Percentiles rank a stretch among this genome's conserved stretches.
Conservation (phyloP, 116 monocot species). For the Zostera marina region DNA sequence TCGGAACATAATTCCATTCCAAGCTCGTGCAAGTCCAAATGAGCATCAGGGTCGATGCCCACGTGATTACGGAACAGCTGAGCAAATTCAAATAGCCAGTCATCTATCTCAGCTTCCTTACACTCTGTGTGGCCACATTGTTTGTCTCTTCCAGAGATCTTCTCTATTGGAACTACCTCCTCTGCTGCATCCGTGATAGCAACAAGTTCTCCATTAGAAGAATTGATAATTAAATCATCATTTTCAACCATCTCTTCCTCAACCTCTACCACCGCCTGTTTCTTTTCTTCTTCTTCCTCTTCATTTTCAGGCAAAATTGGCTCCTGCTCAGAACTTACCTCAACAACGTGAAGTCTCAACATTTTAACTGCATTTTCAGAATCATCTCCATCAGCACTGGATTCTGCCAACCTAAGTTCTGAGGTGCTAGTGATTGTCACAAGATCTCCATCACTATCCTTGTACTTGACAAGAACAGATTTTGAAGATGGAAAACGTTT, state of each 20-base stretch:
- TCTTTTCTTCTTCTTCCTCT: conserved; percentile 8
- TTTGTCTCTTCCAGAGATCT: conserved; percentile 18
- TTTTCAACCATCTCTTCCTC: conserved; percentile 27
- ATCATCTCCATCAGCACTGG: conserved; percentile 11
- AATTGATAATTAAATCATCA: conserved; percentile 9
- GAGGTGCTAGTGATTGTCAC: conserved; percentile 72
- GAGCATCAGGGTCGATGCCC: conserved; percentile 93
- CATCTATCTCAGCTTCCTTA: conserved; percentile 90
- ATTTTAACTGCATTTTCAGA: conserved; percentile 6
- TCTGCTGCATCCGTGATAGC: neutral
- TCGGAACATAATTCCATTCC: conserved; percentile 95
- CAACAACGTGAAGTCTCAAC: conserved; percentile 76
- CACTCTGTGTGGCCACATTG: conserved; percentile 59
- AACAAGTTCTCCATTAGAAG: conserved; percentile 17
- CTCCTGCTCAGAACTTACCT: conserved; percentile 74
- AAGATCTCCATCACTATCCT: conserved; percentile 78
- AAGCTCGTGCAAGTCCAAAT: conserved; percentile 91
- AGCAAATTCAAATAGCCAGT: conserved; percentile 92
- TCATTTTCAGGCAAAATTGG: conserved; percentile 40
- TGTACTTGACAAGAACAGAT: conserved; percentile 76
- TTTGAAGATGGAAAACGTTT: conserved; percentile 70
- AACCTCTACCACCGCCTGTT: neutral
- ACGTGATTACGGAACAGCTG: conserved; percentile 91
- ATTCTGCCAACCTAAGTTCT: conserved; percentile 67
- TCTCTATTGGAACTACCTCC: conserved; percentile 25